Evolutionary conservation across 73 alveolate species (phyloP).

Genomic region (Uronychia binucleata): DNA sequence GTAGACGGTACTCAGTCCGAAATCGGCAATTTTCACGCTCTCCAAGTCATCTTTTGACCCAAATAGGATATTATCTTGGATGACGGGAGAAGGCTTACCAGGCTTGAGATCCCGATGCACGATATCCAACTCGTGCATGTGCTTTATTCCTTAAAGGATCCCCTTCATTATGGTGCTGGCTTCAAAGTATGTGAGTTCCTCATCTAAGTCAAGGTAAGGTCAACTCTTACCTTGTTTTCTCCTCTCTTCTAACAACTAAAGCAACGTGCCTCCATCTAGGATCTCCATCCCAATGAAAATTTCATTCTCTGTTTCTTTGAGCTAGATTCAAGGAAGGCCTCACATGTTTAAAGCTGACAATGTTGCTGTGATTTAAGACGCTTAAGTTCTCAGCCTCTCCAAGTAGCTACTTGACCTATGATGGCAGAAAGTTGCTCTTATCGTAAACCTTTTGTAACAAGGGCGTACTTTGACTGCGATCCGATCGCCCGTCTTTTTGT

Average conservation of each 20-base stretch:
- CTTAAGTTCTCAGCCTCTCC: constrained; percentile 18
- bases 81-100: constrained; percentile 15
- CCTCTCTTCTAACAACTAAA: constrained; percentile 25
- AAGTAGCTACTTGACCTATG: no score
- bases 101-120: constrained; percentile 85
- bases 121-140: constrained; percentile 50
- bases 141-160: constrained; percentile 33
- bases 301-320: neutral
- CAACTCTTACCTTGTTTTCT: neutral
- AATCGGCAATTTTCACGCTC: constrained; percentile 69
- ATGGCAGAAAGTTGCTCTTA: no score
- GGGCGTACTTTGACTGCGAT: no score
- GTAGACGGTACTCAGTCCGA: constrained; percentile 73
- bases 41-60: neutral
- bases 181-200: constrained; percentile 17
- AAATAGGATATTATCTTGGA: constrained; percentile 53
- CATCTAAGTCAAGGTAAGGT: neutral
- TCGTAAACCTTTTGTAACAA: no score
- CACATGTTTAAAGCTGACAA: constrained; percentile 36
- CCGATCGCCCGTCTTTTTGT: no score
- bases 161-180: constrained; percentile 33
- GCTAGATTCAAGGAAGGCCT: no score
- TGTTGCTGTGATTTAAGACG: constrained; percentile 30
- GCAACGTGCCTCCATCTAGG: constrained; percentile 72
- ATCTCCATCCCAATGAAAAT: constrained; percentile 71